Conservation (phyloP, 345 rosid species). For the Rhizophora apiculata region DNA sequence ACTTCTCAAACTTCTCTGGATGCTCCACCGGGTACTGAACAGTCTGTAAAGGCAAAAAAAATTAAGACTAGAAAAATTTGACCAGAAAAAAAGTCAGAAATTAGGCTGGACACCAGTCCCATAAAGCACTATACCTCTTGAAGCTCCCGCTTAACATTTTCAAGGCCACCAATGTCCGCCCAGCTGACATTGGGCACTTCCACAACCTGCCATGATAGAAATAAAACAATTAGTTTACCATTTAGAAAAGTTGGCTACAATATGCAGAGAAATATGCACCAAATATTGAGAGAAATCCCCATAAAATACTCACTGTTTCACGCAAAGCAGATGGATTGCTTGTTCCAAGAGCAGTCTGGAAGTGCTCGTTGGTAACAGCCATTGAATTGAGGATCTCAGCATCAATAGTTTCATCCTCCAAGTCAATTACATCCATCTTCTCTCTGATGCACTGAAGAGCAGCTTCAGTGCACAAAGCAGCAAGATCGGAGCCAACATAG, state of each 20-base stretch:
- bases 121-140: conserved; percentile 46
- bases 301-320: conserved; percentile 48
- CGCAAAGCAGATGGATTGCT: conserved; percentile 75
- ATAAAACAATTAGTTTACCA: conserved; percentile 10
- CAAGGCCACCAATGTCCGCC: conserved; percentile 73
- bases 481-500: conserved; percentile 69
- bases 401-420: conserved; percentile 65
- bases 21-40: conserved; percentile 85
- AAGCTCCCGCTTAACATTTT: conserved; percentile 68
- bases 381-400: conserved; percentile 66
- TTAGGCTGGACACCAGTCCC: neutral
- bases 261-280: neutral
- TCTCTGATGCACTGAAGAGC: conserved; percentile 73
- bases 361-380: conserved; percentile 69
- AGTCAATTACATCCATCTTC: conserved; percentile 70
- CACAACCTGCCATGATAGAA: conserved; percentile 40
- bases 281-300: neutral
- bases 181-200: conserved; percentile 73
- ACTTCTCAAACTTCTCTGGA: conserved; percentile 72
- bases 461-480: conserved; percentile 69
- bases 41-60: conserved; percentile 35
- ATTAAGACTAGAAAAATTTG: neutral
- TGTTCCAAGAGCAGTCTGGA: conserved; percentile 63
- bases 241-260: neutral
- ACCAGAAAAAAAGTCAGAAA: neutral